Evolutionary conservation across 2,329 filamentous ascomycete species (phyloP).

Genomic region (Orbilia ellipsospora): DNA sequence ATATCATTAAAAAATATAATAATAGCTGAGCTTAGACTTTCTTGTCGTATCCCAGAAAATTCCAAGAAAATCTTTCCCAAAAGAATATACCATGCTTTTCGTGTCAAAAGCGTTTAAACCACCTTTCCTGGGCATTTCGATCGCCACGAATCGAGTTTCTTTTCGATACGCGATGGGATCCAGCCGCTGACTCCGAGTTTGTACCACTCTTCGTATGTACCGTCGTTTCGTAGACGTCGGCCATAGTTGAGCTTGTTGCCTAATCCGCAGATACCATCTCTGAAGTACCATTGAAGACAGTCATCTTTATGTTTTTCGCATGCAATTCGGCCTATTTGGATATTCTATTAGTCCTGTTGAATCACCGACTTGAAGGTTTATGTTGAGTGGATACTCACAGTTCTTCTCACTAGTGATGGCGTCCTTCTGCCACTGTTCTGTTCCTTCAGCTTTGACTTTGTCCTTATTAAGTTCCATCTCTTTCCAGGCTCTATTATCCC

Average conservation of each 20-base stretch:
- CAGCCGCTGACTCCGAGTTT: conserved; percentile 53
- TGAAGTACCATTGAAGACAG: conserved; percentile 52
- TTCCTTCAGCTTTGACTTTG: conserved; percentile 26
- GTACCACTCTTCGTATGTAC: conserved; percentile 45
- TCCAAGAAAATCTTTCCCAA: conserved; percentile 1
- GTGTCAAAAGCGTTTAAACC: conserved; percentile 3
- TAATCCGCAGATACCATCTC: conserved; percentile 48
- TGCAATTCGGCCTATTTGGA: conserved; percentile 38
- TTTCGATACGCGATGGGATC: conserved; percentile 33
- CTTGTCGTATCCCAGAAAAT: neutral
- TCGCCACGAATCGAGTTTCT: conserved; percentile 39
- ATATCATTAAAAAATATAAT: too few relatives aligned
- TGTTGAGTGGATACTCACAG: conserved; percentile 19
- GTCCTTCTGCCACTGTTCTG: conserved; percentile 42
- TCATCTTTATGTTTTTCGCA: conserved; percentile 37
- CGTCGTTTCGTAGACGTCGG: conserved; percentile 49
- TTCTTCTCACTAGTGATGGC: conserved; percentile 46
- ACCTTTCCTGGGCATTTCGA: conserved; percentile 35
- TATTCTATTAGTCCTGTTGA: conserved; percentile 18
- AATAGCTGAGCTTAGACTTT: too few relatives aligned
- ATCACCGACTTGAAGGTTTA: neutral
- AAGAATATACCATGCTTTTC: neutral
- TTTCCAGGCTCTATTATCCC: conserved; percentile 51
- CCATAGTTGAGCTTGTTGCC: conserved; percentile 46
- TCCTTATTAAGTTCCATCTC: conserved; percentile 50